Base-by-base conservation (phyloP, 257 asterid genomes). In the Petunia secreta region DNA sequence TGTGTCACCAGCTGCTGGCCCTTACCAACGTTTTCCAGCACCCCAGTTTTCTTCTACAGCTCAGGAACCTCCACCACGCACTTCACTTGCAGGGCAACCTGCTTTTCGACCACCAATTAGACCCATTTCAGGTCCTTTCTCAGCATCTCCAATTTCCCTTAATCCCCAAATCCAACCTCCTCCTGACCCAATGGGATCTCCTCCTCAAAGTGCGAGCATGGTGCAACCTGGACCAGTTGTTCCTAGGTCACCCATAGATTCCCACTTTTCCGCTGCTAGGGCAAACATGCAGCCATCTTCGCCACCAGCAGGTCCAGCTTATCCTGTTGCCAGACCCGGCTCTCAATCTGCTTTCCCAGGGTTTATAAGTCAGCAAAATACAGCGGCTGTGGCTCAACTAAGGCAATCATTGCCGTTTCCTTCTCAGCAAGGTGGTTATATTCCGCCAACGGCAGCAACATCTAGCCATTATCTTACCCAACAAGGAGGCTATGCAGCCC, bases 401-500 rank as follows among this genome's bases (percentile, higher is more conserved):
- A 69, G 84, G 81, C 90, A 76, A 81, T 75, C 89, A 63, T 84
- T 80, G 13, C 39, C 91, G 46, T 89, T 86, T 84, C 88, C 83
- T 46, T 57, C 86, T 79, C 93, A 85, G 75, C 91, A 82, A 75
- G 89, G 92, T 55, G 90, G 90, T 80, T 91, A 91, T 86, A 85
- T 83, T 83, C 87, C 92, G 71, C 88, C 91, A 10, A 8, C 57
- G 67, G 75, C 85, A 36, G 85, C 81, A 46, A 86, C 89, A 6
- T 81, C 91, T n/a, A 40, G 86, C 46, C 87, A 92, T 79, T 82
- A 87, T 82, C 77, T 77, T 67, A 62, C 88, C 75, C 94, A 88
- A 60, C 95, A 85, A 87, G 89, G 94, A 87, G 94, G 96, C 67
- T 89, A 88, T 87, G 87, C 82, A 58, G 89, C 95, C 79, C 87